These are phyloP conservation scores for Alternaria alternata DNA, from an alignment of 2,329 filamentous ascomycete genomes.

Conservation along the genomic window DNA sequence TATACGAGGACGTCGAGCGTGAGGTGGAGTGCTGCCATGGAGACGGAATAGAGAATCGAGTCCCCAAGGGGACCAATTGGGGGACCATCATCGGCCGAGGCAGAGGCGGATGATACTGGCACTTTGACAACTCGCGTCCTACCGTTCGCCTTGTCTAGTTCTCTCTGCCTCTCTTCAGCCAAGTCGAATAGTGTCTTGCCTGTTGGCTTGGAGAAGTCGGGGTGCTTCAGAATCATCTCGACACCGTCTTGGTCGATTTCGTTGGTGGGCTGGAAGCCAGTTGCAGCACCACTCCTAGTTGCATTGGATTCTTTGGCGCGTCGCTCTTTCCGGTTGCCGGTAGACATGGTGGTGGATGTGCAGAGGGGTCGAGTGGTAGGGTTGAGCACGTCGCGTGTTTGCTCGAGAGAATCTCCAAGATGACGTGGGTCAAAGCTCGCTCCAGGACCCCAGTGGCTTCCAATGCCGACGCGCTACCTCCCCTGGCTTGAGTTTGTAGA, in stretches of 20 bases:
- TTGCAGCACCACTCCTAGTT: constrained; percentile 36
- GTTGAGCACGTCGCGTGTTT: constrained; percentile 30
- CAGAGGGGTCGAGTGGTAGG: constrained; percentile 10
- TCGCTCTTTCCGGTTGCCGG: constrained; percentile 56
- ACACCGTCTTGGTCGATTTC: constrained; percentile 55
- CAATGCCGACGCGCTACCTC: neutral
- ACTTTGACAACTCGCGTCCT: constrained; percentile 45
- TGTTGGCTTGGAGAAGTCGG: constrained; percentile 68
- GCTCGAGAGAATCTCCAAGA: constrained; percentile 23
- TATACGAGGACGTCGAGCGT: constrained; percentile 82
- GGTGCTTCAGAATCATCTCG: constrained; percentile 71
- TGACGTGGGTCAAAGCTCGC: constrained; percentile 28
- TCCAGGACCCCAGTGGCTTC: constrained; percentile 7
- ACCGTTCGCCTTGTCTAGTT: constrained; percentile 59
- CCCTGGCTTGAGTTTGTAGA: neutral
- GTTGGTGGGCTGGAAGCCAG: constrained; percentile 47
- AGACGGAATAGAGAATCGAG: constrained; percentile 61
- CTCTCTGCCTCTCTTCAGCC: constrained; percentile 66
- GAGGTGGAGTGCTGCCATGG: constrained; percentile 76
- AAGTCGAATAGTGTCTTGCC: constrained; percentile 77
- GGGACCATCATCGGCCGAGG: constrained; percentile 35
- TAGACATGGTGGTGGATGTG: constrained; percentile 30
- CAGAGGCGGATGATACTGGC: constrained; percentile 31
- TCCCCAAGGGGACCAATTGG: constrained; percentile 58
- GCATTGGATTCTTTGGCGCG: constrained; percentile 49